Evolutionary conservation across 495 filamentous ascomycete species (phyloP).

Genomic region (Oleoguttula mirabilis): DNA sequence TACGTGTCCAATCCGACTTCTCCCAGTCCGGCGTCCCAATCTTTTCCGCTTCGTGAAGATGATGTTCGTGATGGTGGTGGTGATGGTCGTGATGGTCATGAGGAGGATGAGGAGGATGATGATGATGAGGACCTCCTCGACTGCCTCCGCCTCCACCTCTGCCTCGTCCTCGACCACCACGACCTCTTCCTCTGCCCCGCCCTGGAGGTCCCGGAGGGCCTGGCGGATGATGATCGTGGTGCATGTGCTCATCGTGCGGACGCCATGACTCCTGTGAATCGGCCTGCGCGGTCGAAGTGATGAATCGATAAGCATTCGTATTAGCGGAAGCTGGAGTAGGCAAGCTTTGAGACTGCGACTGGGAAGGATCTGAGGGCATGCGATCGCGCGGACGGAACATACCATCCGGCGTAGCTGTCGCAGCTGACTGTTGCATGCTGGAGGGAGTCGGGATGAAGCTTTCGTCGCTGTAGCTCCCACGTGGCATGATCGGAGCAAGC

Average conservation of each 20-base stretch:
- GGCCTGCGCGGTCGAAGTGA: constrained; percentile 20
- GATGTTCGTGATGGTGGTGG: not conserved
- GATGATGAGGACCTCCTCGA: no score
- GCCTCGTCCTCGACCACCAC: constrained; percentile 12
- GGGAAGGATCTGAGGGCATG: constrained; percentile 7
- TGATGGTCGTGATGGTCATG: constrained; percentile 4
- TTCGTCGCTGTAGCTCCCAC: constrained; percentile 9
- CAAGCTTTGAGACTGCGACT: constrained; percentile 14
- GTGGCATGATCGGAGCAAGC: constrained; percentile 27
- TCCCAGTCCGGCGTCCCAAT: constrained; percentile 28
- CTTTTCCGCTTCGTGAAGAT: constrained; percentile 9
- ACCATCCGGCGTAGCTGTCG: constrained; percentile 5
- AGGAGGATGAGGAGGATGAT: no score
- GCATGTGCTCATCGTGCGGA: constrained; percentile 23
- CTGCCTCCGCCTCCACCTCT: constrained; percentile 17
- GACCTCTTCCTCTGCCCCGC: not conserved
- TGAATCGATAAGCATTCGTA: constrained; percentile 18
- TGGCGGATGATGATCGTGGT: constrained; percentile 7
- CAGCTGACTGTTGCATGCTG: constrained; percentile 1
- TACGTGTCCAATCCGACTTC: constrained; percentile 22
- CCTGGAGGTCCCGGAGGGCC: not conserved
- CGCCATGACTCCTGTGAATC: constrained; percentile 29
- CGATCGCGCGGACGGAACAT: constrained; percentile 1
- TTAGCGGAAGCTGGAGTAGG: constrained; percentile 15
- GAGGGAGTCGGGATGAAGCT: constrained; percentile 1